Evolutionary conservation across 768 basidiomycete genomes (phyloP), one percentile per base, ranked within the genome.

Genomic region (Pulveroboletus sp.): DNA sequence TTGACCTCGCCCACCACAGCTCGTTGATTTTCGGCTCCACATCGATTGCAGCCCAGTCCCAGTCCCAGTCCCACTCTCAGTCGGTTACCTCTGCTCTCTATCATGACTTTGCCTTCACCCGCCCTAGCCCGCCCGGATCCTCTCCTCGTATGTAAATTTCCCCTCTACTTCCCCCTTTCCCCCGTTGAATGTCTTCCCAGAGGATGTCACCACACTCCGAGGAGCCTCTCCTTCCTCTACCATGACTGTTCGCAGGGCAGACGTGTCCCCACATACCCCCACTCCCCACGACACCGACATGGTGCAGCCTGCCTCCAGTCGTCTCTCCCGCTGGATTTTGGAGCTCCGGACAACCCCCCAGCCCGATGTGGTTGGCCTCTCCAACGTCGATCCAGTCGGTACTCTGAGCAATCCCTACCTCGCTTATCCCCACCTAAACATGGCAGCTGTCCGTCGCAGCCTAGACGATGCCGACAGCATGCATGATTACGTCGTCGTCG

Each of bases 401-500:
- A 65, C 71, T 15, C 55, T 43, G 27, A 61, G 68, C 44, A 64
- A 72, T 46, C 71, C 73, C n/a, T 76, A 73, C 57, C 70, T 73
- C 42, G 71, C 73, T 0, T 73, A 73, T 40, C 71, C 74, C 10
- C 69, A 71, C 43, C 50, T 69, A 50, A 68, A 41, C 52, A 50
- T 60, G 50, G 57, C 65, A 17, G 51, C 69, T 26, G 53, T 69
- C 42, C 55, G 57, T 39, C 63, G 45, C 28, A 62, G 61, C 41
- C 46, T 55, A 6, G 71, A 73, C 47, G 73, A 71, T 37, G 58
- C 55, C 11, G 64, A 61, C 30, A 69, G 69, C 44, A 56, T 68
- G 50, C 67, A 74, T 18, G 70, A 72, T 50, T 76, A 71, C 54
- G 71, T 77, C 49, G 52, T 76, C 43, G 64, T 77, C 44, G 70